These are phyloP conservation scores for Corniculantispora saksenae DNA, from an alignment of 2,329 filamentous ascomycete genomes.

Conservation along the genomic window DNA sequence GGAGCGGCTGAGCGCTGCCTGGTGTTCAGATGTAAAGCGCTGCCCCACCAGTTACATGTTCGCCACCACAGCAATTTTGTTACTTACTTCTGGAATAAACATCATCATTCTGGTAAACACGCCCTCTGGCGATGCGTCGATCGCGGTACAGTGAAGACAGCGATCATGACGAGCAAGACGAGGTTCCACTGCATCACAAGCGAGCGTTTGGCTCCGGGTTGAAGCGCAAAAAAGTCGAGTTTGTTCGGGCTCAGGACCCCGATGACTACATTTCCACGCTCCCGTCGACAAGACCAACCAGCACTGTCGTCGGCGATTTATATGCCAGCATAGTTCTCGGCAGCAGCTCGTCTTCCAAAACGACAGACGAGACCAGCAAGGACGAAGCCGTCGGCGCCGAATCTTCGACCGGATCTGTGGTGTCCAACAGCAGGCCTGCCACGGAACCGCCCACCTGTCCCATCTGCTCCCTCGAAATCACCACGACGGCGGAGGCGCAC, in stretches of 20 bases:
- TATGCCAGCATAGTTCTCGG: constrained; percentile 70
- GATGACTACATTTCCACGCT: constrained; percentile 31
- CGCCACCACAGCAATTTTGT: background rate
- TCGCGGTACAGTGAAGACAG: constrained; percentile 23
- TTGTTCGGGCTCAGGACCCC: constrained; percentile 55
- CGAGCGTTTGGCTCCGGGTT: constrained; percentile 58
- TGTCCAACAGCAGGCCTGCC: background rate
- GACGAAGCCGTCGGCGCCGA: constrained; percentile 22
- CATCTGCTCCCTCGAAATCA: constrained; percentile 39
- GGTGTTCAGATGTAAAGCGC: background rate
- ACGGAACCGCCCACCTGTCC: constrained; percentile 30
- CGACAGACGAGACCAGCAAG: constrained; percentile 13
- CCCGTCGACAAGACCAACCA: constrained; percentile 27
- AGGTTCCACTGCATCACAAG: constrained; percentile 54
- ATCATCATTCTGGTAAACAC: background rate
- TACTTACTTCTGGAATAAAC: background rate
- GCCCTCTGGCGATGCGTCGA: constrained; percentile 29
- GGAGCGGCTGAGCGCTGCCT: background rate
- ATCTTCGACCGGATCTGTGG: constrained; percentile 9
- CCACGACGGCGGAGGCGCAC: constrained; percentile 44
- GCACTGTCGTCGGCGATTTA: constrained; percentile 51
- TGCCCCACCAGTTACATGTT: background rate
- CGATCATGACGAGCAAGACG: constrained; percentile 40
- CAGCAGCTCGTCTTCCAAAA: constrained; percentile 27
- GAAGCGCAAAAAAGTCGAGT: constrained; percentile 54